phyloP scores from a whole-genome alignment of 1,284 basidiomycete genomes.

The Sporisorium scitamineum region DNA sequence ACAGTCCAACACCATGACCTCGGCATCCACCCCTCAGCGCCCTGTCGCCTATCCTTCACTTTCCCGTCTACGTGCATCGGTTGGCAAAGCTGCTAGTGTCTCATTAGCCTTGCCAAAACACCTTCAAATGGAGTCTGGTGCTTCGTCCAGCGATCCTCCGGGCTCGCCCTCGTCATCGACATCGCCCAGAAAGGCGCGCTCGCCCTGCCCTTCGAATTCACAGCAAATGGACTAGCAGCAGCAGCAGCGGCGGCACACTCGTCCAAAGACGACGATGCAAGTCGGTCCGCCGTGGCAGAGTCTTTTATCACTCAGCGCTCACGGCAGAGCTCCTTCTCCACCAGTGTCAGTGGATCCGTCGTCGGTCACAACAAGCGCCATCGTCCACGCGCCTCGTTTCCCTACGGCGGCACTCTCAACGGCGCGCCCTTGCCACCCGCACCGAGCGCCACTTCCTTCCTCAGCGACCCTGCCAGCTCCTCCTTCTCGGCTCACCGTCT shows the following conservation, averaged over 20 bases:
- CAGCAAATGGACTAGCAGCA: constrained; percentile 17
- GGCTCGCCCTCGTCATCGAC: constrained; percentile 43
- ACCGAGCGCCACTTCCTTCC: constrained; percentile 28
- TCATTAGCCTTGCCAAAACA: constrained; percentile 34
- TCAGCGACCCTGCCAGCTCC: constrained; percentile 31
- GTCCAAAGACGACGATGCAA: constrained; percentile 36
- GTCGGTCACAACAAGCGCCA: constrained; percentile 19
- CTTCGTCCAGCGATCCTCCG: constrained; percentile 32
- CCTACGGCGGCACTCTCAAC: constrained; percentile 30
- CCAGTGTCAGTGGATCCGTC: constrained; percentile 40
- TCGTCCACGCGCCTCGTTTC: constrained; percentile 33
- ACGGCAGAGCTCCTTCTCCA: constrained; percentile 52
- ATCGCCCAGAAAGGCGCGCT: constrained; percentile 40
- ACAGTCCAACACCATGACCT: constrained; percentile 21
- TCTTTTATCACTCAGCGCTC: constrained; percentile 37
- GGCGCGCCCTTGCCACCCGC: constrained; percentile 18
- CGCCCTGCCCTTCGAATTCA: constrained; percentile 43
- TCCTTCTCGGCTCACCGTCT: constrained; percentile 14
- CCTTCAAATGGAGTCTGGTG: constrained; percentile 13
- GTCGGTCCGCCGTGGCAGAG: constrained; percentile 22
- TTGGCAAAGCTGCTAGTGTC: constrained; percentile 26
- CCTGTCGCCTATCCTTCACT: constrained; percentile 46
- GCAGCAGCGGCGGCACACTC: constrained; percentile 40
- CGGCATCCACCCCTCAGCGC: constrained; percentile 32
- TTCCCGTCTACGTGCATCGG: constrained; percentile 42